Evolutionary conservation across 352 stramenopile species (phyloP).

Genomic region (Globisporangium nagaii): DNA sequence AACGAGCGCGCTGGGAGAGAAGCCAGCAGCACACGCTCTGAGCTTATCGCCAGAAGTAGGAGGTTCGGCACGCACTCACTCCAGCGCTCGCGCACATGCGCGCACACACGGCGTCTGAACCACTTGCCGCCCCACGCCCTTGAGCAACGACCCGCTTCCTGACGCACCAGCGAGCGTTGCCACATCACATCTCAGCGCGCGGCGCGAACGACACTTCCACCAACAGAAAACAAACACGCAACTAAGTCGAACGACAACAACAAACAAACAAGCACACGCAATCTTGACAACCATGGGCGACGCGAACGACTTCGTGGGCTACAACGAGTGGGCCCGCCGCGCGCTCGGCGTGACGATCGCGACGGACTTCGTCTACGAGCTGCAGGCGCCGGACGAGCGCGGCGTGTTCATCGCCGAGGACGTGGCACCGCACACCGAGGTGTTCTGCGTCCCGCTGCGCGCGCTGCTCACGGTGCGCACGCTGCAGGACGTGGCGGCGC

Average conservation of each 20-base stretch:
- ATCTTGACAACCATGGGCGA: background rate
- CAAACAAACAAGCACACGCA: background rate
- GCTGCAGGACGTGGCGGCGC: conserved; percentile 20
- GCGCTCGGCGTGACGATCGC: conserved; percentile 47
- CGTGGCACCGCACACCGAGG: conserved; percentile 60
- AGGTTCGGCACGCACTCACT: background rate
- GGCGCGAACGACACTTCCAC: background rate
- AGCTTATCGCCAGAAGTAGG: conserved; percentile 11
- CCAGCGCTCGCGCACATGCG: background rate
- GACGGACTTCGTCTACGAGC: conserved; percentile 84
- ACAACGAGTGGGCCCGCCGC: conserved; percentile 66
- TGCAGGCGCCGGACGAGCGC: conserved; percentile 41
- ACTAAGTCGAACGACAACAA: background rate
- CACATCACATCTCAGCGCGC: background rate
- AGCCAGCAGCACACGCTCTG: conserved; percentile 1
- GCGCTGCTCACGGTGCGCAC: conserved; percentile 49
- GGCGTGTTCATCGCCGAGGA: conserved; percentile 81
- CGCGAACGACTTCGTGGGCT: conserved; percentile 47
- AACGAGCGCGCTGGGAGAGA: background rate
- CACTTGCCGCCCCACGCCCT: too few species aligned
- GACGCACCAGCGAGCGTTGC: too few species aligned
- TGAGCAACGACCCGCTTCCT: too few species aligned
- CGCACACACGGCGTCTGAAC: too few species aligned
- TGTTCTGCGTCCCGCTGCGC: conserved; percentile 57
- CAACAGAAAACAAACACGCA: too few species aligned